Conservation (phyloP, 2,329 filamentous ascomycete species). For the Penicillium griseofulvum region DNA sequence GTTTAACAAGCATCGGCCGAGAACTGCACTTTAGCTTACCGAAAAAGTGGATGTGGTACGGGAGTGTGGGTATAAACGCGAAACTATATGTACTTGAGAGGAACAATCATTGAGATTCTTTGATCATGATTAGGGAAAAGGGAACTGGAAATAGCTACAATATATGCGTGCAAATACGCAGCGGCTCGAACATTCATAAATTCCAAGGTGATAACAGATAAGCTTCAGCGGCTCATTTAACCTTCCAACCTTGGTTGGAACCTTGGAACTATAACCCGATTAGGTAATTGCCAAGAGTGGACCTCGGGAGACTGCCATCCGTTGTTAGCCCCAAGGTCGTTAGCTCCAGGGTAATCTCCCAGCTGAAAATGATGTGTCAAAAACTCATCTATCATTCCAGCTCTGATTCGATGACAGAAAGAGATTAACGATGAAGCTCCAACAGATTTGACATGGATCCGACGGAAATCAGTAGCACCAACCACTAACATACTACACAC, state of each 20-base stretch:
- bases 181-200: neutral
- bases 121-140: rapidly evolving
- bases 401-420: neutral
- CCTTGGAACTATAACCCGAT: neutral
- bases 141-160: neutral
- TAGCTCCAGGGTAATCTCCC: neutral
- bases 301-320: neutral
- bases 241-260: too few relatives aligned
- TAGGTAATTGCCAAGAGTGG: neutral
- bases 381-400: neutral
- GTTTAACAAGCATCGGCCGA: neutral
- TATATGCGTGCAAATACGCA: neutral
- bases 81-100: neutral
- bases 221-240: neutral
- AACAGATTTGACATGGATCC: neutral
- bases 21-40: neutral
- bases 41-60: neutral
- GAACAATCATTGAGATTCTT: neutral
- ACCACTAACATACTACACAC: constrained; percentile 14
- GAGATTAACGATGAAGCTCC: constrained; percentile 2
- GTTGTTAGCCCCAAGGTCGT: neutral
- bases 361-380: constrained; percentile 9
- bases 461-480: neutral
- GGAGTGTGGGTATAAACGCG: neutral
- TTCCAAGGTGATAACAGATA: neutral